These are phyloP conservation scores for Chrysoporthe deuterocubensis DNA, from an alignment of 2,329 filamentous ascomycete genomes.

Conservation along the genomic window DNA sequence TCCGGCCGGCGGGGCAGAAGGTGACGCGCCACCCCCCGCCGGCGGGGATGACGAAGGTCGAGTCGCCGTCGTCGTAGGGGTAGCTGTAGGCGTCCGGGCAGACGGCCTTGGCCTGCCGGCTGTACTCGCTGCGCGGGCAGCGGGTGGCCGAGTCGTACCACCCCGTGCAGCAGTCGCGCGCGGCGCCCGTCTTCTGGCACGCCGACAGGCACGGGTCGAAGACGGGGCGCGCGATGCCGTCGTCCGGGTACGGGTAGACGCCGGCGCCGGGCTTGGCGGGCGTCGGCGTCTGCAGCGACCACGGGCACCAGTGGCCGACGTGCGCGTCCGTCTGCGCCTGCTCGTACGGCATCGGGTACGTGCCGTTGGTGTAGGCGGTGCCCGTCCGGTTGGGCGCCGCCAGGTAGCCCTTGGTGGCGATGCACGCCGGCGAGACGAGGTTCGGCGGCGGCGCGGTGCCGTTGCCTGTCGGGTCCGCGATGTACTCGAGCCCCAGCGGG, in stretches of 20 bases:
- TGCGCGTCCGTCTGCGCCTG: constrained; percentile 57
- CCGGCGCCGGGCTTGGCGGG: constrained; percentile 74
- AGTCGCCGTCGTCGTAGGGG: constrained; percentile 63
- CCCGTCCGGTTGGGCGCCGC: constrained; percentile 57
- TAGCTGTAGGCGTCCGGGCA: constrained; percentile 88
- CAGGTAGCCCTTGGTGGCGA: constrained; percentile 69
- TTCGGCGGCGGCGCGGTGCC: constrained; percentile 73
- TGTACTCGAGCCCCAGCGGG: constrained; percentile 65
- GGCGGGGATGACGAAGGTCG: constrained; percentile 64
- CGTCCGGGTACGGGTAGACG: constrained; percentile 80
- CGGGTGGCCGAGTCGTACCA: constrained; percentile 64
- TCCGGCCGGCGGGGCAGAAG: constrained; percentile 71
- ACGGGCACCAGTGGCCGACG: constrained; percentile 76
- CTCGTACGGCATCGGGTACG: constrained; percentile 72
- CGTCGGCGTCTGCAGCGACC: constrained; percentile 71
- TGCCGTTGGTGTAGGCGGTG: constrained; percentile 64
- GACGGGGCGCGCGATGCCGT: constrained; percentile 68
- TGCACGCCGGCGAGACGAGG: constrained; percentile 76
- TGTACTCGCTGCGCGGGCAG: constrained; percentile 72
- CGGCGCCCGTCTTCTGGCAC: constrained; percentile 69
- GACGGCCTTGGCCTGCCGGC: constrained; percentile 69
- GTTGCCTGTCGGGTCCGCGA: constrained; percentile 59
- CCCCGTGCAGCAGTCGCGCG: constrained; percentile 77
- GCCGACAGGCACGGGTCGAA: constrained; percentile 82
- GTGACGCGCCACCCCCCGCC: constrained; percentile 79